Evolutionary conservation across 73 alveolate genomes (phyloP).

Genomic region (Paramecium bursaria): DNA sequence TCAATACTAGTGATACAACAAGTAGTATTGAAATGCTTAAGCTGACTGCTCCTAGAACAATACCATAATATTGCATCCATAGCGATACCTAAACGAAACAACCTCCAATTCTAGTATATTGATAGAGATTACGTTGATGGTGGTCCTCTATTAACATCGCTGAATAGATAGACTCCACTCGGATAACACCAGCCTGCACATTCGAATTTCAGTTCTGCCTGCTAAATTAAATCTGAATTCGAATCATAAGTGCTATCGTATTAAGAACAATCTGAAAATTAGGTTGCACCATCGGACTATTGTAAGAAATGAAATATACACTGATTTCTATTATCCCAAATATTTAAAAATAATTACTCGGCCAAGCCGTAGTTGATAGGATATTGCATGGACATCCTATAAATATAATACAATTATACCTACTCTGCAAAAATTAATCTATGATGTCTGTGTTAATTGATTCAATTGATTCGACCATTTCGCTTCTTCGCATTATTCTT

Average conservation of each 20-base stretch:
- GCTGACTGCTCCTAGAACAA: background rate
- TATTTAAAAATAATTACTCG: background rate
- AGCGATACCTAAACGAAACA: background rate
- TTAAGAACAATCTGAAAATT: background rate
- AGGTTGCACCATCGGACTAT: background rate
- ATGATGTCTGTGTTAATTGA: background rate
- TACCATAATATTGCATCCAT: background rate
- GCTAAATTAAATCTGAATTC: background rate
- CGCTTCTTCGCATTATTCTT: background rate
- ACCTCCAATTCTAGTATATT: background rate
- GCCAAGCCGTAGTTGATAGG: background rate
- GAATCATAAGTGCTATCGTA: background rate
- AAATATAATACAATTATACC: no score
- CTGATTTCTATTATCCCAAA: background rate
- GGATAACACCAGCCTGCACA: background rate
- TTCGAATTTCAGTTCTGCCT: background rate
- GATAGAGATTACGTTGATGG: background rate
- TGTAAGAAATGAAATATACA: background rate
- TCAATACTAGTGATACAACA: background rate
- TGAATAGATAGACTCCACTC: background rate
- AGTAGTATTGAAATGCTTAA: background rate
- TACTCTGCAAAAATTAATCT: background rate
- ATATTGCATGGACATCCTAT: background rate
- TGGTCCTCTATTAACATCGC: background rate
- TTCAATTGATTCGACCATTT: background rate